These are phyloP conservation scores for Mortierella sp. DNA, from an alignment of 371 early-diverging fungal genomes.

Conservation along the genomic window DNA sequence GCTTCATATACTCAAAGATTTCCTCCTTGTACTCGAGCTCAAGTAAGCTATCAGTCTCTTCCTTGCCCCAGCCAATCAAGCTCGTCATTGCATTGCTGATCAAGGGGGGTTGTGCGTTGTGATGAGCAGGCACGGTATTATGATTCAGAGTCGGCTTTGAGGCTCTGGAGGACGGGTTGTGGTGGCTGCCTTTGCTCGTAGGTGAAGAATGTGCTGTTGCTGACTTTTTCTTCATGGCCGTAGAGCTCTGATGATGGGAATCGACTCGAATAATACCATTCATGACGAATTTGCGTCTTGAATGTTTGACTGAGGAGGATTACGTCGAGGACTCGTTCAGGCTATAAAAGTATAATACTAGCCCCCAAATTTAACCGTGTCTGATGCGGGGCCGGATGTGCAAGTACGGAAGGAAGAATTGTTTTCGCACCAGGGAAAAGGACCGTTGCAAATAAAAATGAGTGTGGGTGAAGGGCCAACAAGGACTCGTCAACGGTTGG, in stretches of 20 bases:
- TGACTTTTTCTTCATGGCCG: conserved; percentile 46
- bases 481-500: too few species aligned
- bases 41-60: conserved; percentile 34
- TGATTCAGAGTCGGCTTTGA: conserved; percentile 28
- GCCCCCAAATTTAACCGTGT: too few species aligned
- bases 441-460: neutral
- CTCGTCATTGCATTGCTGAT: conserved; percentile 47
- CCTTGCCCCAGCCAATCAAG: conserved; percentile 40
- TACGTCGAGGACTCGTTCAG: too few species aligned
- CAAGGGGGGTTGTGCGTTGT: conserved; percentile 12
- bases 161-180: conserved; percentile 9
- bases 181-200: conserved; percentile 17
- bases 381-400: too few species aligned
- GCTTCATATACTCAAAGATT: conserved; percentile 56
- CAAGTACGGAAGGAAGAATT: neutral
- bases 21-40: conserved; percentile 54
- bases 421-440: neutral
- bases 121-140: conserved; percentile 7
- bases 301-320: too few species aligned
- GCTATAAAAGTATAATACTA: too few species aligned
- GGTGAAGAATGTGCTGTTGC: conserved; percentile 30
- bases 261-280: conserved; percentile 51
- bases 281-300: conserved; percentile 13
- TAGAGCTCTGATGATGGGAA: conserved; percentile 43
- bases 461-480: too few species aligned